Conservation (phyloP, 108 stramenopile genomes). For the Bacterosira constricta region DNA sequence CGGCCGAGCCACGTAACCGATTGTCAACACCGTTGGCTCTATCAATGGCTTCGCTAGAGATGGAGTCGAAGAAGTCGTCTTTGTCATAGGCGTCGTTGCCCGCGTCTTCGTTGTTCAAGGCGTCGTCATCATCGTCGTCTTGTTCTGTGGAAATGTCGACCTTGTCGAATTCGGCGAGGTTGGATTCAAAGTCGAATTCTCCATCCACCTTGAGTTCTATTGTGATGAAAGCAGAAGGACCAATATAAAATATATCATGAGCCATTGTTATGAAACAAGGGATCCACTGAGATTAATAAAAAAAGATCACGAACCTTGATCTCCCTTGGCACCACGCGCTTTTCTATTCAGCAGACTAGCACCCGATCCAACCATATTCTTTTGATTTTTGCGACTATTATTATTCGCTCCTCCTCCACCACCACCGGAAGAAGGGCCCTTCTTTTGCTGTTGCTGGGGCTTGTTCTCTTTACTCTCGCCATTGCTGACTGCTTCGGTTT, state of each 20-base stretch:
- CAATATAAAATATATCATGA: neutral
- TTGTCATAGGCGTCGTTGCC: slow-evolving; percentile 57
- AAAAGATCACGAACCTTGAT: slow-evolving; percentile 41
- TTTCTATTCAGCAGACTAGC: slow-evolving; percentile 78
- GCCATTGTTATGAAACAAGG: neutral
- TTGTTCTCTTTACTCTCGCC: neutral
- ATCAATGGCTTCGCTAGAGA: slow-evolving; percentile 86
- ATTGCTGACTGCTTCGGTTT: neutral
- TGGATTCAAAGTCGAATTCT: slow-evolving; percentile 84
- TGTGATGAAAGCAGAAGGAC: neutral
- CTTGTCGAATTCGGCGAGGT: slow-evolving; percentile 71
- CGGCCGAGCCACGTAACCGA: slow-evolving; percentile 72
- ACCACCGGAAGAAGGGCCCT: neutral
- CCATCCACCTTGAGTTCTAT: slow-evolving; percentile 37
- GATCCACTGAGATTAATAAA: neutral
- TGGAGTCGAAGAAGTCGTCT: slow-evolving; percentile 88
- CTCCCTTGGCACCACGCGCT: slow-evolving; percentile 63
- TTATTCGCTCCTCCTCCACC: slow-evolving; percentile 12
- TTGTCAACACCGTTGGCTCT: slow-evolving; percentile 74
- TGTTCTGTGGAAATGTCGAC: slow-evolving; percentile 26
- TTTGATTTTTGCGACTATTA: slow-evolving; percentile 34
- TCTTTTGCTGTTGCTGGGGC: neutral
- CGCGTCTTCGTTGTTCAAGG: slow-evolving; percentile 34
- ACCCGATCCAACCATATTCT: slow-evolving; percentile 71
- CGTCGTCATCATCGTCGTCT: slow-evolving; percentile 33